Evolutionary conservation across 176 grass and related monocot species (phyloP), one percentile per base, ranked within the genome.

Genomic region (Avena insularis): DNA sequence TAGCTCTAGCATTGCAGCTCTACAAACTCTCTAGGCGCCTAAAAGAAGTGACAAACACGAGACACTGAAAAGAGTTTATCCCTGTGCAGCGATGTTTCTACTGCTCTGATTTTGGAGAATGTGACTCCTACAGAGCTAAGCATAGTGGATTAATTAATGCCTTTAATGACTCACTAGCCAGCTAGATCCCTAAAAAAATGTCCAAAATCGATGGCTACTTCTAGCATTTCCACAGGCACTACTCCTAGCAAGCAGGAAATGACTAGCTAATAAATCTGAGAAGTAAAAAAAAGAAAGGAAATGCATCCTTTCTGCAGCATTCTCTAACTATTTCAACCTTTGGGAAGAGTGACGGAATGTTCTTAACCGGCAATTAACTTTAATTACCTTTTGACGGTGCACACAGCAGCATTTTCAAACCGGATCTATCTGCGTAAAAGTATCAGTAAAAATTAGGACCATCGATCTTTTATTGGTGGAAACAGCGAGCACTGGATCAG

Each of bases 361-460:
- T 91, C 78, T 78, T 86, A 85, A 78, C 86, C 9, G 62, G 45
- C 13, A 66, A 27, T 33, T 66, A 77, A 72, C 88, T 91, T 64
- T 57, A 57, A 77, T 91, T 85, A 86, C 51, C 86, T 88, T 91
- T 91, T 77, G 70, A 88, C 78, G 48, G 62, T 78, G 78, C 77
- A n/a, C 46, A 54, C 6, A 47, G 21, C 25, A 54, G 54, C 60
- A 85, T 82, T 88, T 68, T 35, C 21, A 57, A 82, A 27, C 69
- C 21, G 84, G 86, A 91, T 88, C 90, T 91, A 91, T 85, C 71
- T 12, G 10, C 31, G 46, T 83, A 82, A 90, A 87, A 87, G 91
- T 48, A 46, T 79, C 46, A 77, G 65, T 75, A 59, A 78, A 87
- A 83, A 72, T 9, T 48, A 70, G 35, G 9, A 48, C 38, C 25